Conservation (phyloP, 768 basidiomycete species). For the Rhizopogon roseolus region DNA sequence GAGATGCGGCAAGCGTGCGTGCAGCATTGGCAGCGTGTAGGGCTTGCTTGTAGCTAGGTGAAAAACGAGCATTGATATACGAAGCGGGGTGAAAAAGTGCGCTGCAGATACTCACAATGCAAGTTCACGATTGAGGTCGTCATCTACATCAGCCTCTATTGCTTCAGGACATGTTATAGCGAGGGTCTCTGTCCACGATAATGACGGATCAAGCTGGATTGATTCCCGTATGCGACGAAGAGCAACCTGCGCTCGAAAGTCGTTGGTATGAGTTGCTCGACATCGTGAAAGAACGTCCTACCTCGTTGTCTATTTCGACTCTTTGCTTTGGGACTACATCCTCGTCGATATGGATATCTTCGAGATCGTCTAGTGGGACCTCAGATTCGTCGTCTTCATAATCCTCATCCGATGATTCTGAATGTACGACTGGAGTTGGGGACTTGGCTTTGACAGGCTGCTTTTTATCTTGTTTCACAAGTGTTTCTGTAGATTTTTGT, state of each 20-base stretch:
- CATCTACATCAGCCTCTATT: conserved; percentile 72
- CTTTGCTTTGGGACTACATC: conserved; percentile 82
- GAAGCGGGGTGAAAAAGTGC: not conserved
- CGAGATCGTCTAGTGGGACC: conserved; percentile 65
- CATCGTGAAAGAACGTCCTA: conserved; percentile 27
- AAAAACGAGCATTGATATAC: not conserved
- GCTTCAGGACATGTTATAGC: conserved; percentile 65
- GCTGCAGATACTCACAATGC: conserved; percentile 68
- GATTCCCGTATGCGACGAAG: conserved; percentile 76
- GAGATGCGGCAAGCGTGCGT: conserved; percentile 68
- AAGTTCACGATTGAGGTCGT: conserved; percentile 92
- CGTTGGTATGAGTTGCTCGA: not conserved
- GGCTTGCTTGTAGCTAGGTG: conserved; percentile 88
- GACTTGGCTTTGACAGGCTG: not conserved
- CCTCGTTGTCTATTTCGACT: conserved; percentile 71
- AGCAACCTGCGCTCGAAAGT: conserved; percentile 46
- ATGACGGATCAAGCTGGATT: conserved; percentile 66
- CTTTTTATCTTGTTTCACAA: not conserved
- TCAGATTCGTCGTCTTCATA: conserved; percentile 35
- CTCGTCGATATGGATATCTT: conserved; percentile 60
- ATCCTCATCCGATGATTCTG: conserved; percentile 12
- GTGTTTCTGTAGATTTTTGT: not conserved
- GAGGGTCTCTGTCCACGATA: conserved; percentile 85
- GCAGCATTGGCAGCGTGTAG: conserved; percentile 78
- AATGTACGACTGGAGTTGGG: conserved; percentile 1